Percentiles rank a stretch among this genome's conserved stretches.
Conservation (phyloP, 768 basidiomycete species). For the Auricularia cornea region DNA sequence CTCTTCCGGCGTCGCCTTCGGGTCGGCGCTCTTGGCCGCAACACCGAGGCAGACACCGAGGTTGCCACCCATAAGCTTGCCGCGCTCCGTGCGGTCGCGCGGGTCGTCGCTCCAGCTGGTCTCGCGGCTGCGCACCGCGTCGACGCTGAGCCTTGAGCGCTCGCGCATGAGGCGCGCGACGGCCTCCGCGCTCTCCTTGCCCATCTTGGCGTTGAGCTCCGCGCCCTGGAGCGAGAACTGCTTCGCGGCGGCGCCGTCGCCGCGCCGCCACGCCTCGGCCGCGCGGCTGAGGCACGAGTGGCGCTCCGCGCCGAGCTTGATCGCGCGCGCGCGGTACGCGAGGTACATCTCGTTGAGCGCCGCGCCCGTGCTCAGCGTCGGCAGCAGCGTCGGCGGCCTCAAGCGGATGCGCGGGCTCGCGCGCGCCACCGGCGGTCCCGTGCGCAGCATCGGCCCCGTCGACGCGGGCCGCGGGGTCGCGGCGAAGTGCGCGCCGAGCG, state of each 20-base stretch:
- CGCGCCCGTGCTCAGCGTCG: slow-evolving; percentile 83
- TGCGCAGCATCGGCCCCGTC: slow-evolving; percentile 4
- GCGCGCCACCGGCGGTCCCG: slow-evolving; percentile 42
- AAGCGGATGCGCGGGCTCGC: slow-evolving; percentile 81
- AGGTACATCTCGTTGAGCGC: slow-evolving; percentile 76
- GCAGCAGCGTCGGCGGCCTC: slow-evolving; percentile 72
- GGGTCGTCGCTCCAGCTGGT: slow-evolving; percentile 76
- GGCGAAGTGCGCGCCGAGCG: slow-evolving; percentile 50
- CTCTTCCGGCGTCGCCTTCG: slow-evolving; percentile 67
- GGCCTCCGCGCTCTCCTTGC: slow-evolving; percentile 73
- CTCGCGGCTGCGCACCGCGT: slow-evolving; percentile 65
- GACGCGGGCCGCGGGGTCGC: slow-evolving; percentile 3
- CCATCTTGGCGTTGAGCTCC: slow-evolving; percentile 88
- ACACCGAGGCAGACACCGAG: slow-evolving; percentile 86
- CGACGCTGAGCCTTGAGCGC: slow-evolving; percentile 64
- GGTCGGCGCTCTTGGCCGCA: slow-evolving; percentile 49
- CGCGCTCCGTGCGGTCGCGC: slow-evolving; percentile 64
- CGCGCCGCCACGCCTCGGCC: slow-evolving; percentile 91
- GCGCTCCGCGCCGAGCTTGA: slow-evolving; percentile 87
- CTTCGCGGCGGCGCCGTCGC: slow-evolving; percentile 94
- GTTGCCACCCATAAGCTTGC: slow-evolving; percentile 69
- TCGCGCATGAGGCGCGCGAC: slow-evolving; percentile 82
- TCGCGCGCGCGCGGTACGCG: slow-evolving; percentile 75
- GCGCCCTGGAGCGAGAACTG: slow-evolving; percentile 91
- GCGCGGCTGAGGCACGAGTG: slow-evolving; percentile 93